These are phyloP conservation scores for Lasiodiplodia sp. DNA, from an alignment of 2,329 filamentous ascomycete species.

Conservation along the genomic window DNA sequence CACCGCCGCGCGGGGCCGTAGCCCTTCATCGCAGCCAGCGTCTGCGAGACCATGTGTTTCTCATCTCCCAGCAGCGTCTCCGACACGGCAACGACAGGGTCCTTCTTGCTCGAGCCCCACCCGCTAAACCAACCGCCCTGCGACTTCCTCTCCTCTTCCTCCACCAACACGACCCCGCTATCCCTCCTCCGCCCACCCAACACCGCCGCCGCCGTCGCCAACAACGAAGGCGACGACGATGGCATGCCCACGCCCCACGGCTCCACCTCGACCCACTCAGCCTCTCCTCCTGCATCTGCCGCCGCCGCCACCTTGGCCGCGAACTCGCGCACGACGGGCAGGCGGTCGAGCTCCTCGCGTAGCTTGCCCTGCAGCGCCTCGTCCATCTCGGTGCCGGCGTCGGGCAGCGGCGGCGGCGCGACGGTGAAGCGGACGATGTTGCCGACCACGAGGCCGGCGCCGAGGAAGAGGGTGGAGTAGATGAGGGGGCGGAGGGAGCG, in stretches of 20 bases:
- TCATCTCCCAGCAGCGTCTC: not conserved
- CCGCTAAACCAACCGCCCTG: conserved; percentile 19
- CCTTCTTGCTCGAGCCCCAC: not conserved
- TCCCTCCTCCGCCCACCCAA: conserved; percentile 34
- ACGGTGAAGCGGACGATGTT: conserved; percentile 20
- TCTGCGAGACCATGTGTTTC: conserved; percentile 35
- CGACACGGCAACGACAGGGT: conserved; percentile 9
- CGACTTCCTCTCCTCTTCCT: not conserved
- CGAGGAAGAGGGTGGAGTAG: conserved; percentile 17
- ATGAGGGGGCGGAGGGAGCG: conserved; percentile 28
- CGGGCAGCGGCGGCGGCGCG: conserved; percentile 23
- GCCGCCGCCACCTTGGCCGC: conserved; percentile 36
- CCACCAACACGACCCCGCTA: conserved; percentile 38
- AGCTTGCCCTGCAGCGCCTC: not conserved
- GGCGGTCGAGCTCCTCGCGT: conserved; percentile 9
- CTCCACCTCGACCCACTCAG: conserved; percentile 33
- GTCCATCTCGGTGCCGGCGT: conserved; percentile 6
- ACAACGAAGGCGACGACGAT: not conserved
- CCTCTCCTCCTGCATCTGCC: conserved; percentile 32
- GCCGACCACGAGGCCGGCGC: conserved; percentile 20
- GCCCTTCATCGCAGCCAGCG: conserved; percentile 49
- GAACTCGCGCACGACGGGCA: conserved; percentile 15
- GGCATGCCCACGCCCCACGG: not conserved
- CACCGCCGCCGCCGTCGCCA: not conserved
- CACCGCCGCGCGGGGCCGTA: conserved; percentile 67